Evolutionary conservation across 2,329 filamentous ascomycete genomes (phyloP), one percentile per base, ranked within the genome.

Genomic region (Hortaea werneckii): DNA sequence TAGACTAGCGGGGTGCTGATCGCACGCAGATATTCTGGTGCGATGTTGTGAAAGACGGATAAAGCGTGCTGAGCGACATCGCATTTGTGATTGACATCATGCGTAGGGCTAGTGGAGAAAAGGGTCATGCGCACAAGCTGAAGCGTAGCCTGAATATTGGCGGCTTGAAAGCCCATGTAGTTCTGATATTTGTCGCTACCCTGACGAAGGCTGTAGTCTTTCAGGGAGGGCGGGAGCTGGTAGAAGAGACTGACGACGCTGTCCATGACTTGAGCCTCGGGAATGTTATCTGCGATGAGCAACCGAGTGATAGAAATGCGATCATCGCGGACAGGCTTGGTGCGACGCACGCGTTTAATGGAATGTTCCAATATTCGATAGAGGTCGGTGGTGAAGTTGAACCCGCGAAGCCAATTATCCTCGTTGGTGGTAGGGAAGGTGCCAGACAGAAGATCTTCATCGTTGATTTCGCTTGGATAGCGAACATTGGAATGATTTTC

Each of bases 301-400:
- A 62, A 41, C n/a, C 51, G 51, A 5, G 49, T 51, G 29, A 58
- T 45, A 6, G 54, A 50, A 20, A 58, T 45, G 13, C 54, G 47
- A 45, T 58, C 50, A n/a, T 52, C 41, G 42, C 56, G 41, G 45
- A 55, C 40, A 43, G 49, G 32, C 37, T 52, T 42, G 30, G 48
- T 53, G 27, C 54, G 42, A 29, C 54, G 51, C 40, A 59, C 45
- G 28, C 55, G 50, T 35, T 53, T 57, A 1, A 67, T 55, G 8
- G 68, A 70, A 50, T 79, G 74, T 53, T 79, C 76, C 11, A 79
- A 59, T 6, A 78, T 66, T 5, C 75, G 70, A 53, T 78, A 79
- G 0, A 79, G 59, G 53, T 78, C 75, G 0, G 73, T 77, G 5
- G 70, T 74, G 47, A 77, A 77, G 57, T 78, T 79, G 74, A 73